Percentiles rank a stretch among this genome's conserved stretches.
phyloP scores from a whole-genome alignment of 1,284 basidiomycete genomes.

The Sporisorium scitamineum region DNA sequence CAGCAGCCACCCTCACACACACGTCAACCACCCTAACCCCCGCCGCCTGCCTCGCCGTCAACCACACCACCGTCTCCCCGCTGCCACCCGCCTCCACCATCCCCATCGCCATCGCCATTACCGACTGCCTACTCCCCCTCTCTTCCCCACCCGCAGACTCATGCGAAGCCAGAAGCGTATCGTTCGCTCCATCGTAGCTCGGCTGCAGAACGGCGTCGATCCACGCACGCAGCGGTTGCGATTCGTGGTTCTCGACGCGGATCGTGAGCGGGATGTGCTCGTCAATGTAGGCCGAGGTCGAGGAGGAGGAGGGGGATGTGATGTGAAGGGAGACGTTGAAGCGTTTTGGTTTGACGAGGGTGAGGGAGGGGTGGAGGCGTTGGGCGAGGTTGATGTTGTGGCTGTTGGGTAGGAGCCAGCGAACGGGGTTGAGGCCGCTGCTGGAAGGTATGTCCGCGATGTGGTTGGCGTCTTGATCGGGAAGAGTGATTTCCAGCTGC shows the following conservation, averaged over 20 bases:
- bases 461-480: background rate
- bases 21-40: slow-evolving; percentile 20
- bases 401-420: slow-evolving; percentile 16
- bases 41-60: slow-evolving; percentile 11
- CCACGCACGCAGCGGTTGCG: background rate
- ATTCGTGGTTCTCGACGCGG: slow-evolving; percentile 27
- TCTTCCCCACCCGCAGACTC: background rate
- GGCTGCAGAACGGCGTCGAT: slow-evolving; percentile 32
- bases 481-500: slow-evolving; percentile 1
- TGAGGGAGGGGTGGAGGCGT: slow-evolving; percentile 4
- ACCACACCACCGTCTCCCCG: slow-evolving; percentile 12
- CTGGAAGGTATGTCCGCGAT: background rate
- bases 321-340: slow-evolving; percentile 17
- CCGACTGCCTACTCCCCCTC: background rate
- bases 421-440: background rate
- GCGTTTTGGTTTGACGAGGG: slow-evolving; percentile 6
- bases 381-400: slow-evolving; percentile 12
- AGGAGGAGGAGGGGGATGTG: background rate
- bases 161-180: slow-evolving; percentile 1
- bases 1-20: background rate
- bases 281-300: slow-evolving; percentile 23
- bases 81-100: slow-evolving; percentile 5
- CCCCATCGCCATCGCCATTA: background rate
- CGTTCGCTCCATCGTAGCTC: slow-evolving; percentile 33
- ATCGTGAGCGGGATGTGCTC: slow-evolving; percentile 26